Base-by-base conservation (phyloP, 2,329 filamentous ascomycete genomes). In the Xylariaceae sp. region DNA sequence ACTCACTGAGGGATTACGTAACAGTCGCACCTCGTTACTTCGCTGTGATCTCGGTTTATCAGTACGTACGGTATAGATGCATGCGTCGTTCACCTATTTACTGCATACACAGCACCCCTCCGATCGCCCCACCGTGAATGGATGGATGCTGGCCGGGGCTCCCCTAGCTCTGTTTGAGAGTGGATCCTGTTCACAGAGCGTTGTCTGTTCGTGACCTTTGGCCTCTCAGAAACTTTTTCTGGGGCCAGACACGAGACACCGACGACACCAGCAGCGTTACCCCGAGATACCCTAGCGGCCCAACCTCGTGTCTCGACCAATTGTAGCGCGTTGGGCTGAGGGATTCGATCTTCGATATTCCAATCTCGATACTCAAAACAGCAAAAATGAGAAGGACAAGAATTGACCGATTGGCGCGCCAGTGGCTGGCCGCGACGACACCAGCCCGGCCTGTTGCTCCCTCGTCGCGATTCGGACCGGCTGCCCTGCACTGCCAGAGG, bases 371-470 rank as follows among this genome's bases (percentile, higher is more conserved):
- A 23, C 5, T 23, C 23, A 5, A 23, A 23, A 23, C 23, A 23
- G 23, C 23, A 23, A 66, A 70, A 68, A 86, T 86, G 82, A 85
- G 84, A 78, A 82, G 82, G 75, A 77, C 87, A 80, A 78, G 81
- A 69, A 71, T 85, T 70, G 79, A 82, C 68, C 78, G 80, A 77
- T 82, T 82, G 78, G 80, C 83, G 70, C 77, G 78, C 72, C 84
- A 84, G 77, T 77, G 83, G 77, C 80, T 85, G 71, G 77, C 67
- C 53, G 58, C 64, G 51, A 60, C 64, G 10, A 60, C 76, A 50
- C 74, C 77, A 58, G 73, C 74, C 72, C 76, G 77, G 73, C 66
- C 73, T 73, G 64, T 74, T 79, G 70, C 78, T 74, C 70, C 65
- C 70, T 62, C 69, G 51, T 58, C 69, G 56, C 68, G 71, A 64